A percentile compares a stretch with the other conserved stretches of the same genome.
These are phyloP conservation scores for Fraxinus sp. DNA, from an alignment of 305 asterid genomes.

Conservation along the genomic window DNA sequence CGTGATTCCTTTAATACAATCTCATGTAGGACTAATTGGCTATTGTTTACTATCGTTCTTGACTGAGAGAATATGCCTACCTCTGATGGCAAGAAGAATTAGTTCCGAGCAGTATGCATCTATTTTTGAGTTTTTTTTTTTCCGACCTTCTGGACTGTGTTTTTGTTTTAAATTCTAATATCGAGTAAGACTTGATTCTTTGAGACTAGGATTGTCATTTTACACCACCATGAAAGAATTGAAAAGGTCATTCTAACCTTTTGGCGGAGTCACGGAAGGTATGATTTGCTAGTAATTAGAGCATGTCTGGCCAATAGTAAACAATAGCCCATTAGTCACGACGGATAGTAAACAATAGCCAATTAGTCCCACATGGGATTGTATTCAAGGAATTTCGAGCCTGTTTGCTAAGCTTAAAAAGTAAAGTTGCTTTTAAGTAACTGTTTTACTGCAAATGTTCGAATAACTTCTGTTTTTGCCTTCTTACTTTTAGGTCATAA, in stretches of 20 bases:
- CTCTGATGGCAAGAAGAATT: conserved; percentile 51
- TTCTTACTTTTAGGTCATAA: neutral
- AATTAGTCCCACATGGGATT: neutral
- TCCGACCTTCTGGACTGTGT: neutral
- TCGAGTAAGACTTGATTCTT: neutral
- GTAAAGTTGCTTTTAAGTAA: neutral
- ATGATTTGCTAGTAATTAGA: neutral
- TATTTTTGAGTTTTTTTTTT: neutral
- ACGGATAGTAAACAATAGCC: neutral
- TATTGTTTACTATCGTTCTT: neutral
- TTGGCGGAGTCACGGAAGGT: conserved; percentile 66
- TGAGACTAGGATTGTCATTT: conserved; percentile 62
- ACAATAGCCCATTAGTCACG: neutral
- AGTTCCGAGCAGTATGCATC: conserved; percentile 50
- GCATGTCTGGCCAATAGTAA: no score
- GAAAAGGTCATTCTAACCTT: conserved; percentile 57
- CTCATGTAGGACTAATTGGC: neutral
- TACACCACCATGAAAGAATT: conserved; percentile 54
- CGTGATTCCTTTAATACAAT: neutral
- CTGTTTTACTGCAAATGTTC: neutral
- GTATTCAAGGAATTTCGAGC: neutral
- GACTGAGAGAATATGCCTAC: conserved; percentile 21
- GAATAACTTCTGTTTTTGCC: neutral
- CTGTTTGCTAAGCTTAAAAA: neutral
- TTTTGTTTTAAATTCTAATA: conserved; percentile 9